Percentiles rank a stretch among this genome's conserved stretches.
Evolutionary conservation across 2,329 filamentous ascomycete species (phyloP).

Genomic region (Raffaelea arxii): DNA sequence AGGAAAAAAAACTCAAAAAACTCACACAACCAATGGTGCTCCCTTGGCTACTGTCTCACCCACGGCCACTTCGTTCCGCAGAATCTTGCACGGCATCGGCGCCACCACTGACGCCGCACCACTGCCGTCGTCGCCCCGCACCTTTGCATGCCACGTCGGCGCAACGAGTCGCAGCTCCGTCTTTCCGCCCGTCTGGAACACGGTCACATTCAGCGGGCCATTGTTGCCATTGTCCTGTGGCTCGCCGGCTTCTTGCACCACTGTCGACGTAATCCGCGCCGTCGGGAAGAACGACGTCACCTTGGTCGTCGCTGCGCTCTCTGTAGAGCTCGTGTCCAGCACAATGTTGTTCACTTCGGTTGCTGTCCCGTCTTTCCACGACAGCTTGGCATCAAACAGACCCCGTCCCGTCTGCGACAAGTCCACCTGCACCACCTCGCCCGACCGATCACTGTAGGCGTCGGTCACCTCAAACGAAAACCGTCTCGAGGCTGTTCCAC

Average conservation of each 20-base stretch:
- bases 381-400: slow-evolving; percentile 36
- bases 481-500: slow-evolving; percentile 29
- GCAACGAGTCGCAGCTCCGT: slow-evolving; percentile 46
- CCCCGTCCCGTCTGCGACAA: slow-evolving; percentile 37
- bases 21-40: slow-evolving; percentile 73
- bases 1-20: slow-evolving; percentile 12
- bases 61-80: slow-evolving; percentile 78
- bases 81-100: slow-evolving; percentile 95
- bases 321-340: slow-evolving; percentile 24
- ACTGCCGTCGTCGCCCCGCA: slow-evolving; percentile 59
- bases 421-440: slow-evolving; percentile 45
- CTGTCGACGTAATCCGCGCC: slow-evolving; percentile 68
- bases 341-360: slow-evolving; percentile 29
- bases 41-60: slow-evolving; percentile 79
- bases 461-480: slow-evolving; percentile 50
- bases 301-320: slow-evolving; percentile 16
- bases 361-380: slow-evolving; percentile 21
- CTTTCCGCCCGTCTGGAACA: slow-evolving; percentile 64
- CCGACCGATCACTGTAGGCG: slow-evolving; percentile 34
- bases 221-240: slow-evolving; percentile 22
- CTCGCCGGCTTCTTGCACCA: slow-evolving; percentile 47
- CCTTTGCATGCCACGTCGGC: slow-evolving; percentile 79
- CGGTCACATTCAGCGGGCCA: slow-evolving; percentile 48
- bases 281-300: slow-evolving; percentile 73
- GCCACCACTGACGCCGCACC: slow-evolving; percentile 73